Conservation (phyloP, 306 rosid genomes). For the Acacia acuminata region DNA sequence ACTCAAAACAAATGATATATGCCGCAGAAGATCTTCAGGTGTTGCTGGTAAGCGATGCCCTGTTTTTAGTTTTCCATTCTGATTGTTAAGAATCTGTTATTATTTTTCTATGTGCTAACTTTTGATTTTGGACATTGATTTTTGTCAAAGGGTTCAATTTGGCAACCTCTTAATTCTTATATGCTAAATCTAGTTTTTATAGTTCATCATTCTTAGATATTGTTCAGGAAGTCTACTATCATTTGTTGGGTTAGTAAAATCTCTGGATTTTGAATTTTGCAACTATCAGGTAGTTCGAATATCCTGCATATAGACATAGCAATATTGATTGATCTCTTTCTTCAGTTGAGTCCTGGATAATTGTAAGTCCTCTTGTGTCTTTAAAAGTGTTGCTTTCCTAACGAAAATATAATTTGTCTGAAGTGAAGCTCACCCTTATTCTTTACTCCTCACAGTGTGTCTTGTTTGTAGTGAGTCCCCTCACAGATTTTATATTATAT, state of each 20-base stretch:
- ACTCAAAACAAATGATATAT: conserved; percentile 69
- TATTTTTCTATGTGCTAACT: conserved; percentile 4
- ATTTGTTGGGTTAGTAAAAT: not conserved
- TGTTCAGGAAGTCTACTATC: not conserved
- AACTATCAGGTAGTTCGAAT: not conserved
- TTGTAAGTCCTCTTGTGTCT: not conserved
- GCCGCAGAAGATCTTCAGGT: conserved; percentile 56
- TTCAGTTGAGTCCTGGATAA: too few relatives aligned
- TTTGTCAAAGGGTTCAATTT: not conserved
- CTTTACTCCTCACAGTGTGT: not conserved
- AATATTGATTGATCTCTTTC: not conserved
- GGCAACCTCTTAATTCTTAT: not conserved
- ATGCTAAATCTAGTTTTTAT: not conserved
- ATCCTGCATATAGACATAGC: not conserved
- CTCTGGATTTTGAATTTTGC: too few relatives aligned
- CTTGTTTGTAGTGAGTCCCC: conserved; percentile 29
- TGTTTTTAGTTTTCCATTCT: not conserved
- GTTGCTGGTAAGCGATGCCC: conserved; percentile 54
- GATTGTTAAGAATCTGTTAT: not conserved
- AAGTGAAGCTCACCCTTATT: not conserved
- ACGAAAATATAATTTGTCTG: not conserved
- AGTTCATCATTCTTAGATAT: not conserved
- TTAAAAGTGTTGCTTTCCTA: not conserved
- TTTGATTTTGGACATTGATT: not conserved
- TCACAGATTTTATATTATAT: conserved; percentile 38